A percentile compares a stretch with the other conserved stretches of the same genome.
Conservation (phyloP, 176 grass and related monocot genomes). For the Phoenix roebelenii region DNA sequence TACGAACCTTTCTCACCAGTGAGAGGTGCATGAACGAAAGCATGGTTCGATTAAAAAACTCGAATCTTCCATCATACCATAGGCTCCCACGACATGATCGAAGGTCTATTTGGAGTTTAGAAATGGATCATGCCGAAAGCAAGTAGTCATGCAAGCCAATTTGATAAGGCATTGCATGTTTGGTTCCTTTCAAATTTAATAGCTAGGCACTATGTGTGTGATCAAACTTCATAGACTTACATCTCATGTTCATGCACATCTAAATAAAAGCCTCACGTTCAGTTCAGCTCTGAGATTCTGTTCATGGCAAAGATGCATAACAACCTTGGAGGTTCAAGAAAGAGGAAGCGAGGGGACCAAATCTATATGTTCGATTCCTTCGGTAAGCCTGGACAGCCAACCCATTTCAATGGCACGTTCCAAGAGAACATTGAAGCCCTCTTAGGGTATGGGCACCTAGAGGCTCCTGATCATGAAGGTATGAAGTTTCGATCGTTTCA, state of each 20-base stretch:
- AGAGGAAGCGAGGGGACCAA: constrained; percentile 60
- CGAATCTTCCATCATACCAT: constrained; percentile 4
- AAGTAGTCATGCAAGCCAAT: constrained; percentile 15
- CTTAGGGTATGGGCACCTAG: constrained; percentile 40
- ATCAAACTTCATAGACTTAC: not conserved
- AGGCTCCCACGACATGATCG: constrained; percentile 6
- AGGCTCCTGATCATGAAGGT: constrained; percentile 53
- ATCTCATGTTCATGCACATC: no score
- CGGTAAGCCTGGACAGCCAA: constrained; percentile 61
- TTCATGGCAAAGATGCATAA: constrained; percentile 50
- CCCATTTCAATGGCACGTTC: constrained; percentile 50
- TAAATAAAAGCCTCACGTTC: not conserved
- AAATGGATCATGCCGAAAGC: constrained; percentile 48
- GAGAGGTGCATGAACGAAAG: constrained; percentile 22
- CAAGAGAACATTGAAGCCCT: constrained; percentile 58
- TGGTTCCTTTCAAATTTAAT: constrained; percentile 25
- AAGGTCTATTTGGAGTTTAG: constrained; percentile 17
- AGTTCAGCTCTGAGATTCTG: constrained; percentile 6
- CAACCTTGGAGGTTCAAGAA: constrained; percentile 45
- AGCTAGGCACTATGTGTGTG: constrained; percentile 31
- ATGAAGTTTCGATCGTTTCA: constrained; percentile 73
- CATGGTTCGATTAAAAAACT: not conserved
- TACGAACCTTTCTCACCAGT: no score
- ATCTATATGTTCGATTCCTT: constrained; percentile 71
- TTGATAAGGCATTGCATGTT: constrained; percentile 14